Base-by-base conservation (phyloP, 305 asterid genomes). In the Fraxinus sp. region DNA sequence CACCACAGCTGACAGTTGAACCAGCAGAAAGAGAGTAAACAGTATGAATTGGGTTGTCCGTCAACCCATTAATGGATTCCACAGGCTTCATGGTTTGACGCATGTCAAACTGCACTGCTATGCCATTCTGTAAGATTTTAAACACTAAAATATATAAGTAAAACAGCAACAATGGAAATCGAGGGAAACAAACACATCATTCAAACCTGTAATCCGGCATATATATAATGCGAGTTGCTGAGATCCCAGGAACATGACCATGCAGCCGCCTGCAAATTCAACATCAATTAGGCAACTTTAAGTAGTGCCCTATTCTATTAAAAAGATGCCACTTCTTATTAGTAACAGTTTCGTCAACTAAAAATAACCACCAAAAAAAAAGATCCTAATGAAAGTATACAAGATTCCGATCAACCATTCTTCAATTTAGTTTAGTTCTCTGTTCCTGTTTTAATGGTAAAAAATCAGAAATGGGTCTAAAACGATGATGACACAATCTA, bases 171-270 rank as follows among this genome's bases (percentile, higher is more conserved):
- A 22, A 39, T 55, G 57, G 35, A 57, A 33, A 77, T 57, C 57
- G 77, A 76, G 70, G 55, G 7, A 79, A 81, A 39, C 39, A 77
- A 71, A 76, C 76, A 59, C 75, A 80, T 68, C 32, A 10, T 70
- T 79, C 78, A 89, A 71, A 96, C 99, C 98, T 96, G 99, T 86
- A 96, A 89, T 82, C 99, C 99, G 1, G 98, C 91, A 84, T 96
- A 94, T 46, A 89, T 52, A 81, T 91, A 91, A 84, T 93, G 91
- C 7, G 94, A 82, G 90, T 84, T 83, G 87, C 85, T 62, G 72
- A 75, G 79, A 89, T 96, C 97, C 99, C 99, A 96, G 26, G 95
- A 88, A 86, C 98, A 96, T 77, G 99, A 94, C 99, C 99, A 96
- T 79, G 98, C 95, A 87, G 97, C 91, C 84, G 91, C 86, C 99